These are phyloP conservation scores for Pachysandra terminalis DNA, from an alignment of 164 flowering plant species.

Conservation along the genomic window DNA sequence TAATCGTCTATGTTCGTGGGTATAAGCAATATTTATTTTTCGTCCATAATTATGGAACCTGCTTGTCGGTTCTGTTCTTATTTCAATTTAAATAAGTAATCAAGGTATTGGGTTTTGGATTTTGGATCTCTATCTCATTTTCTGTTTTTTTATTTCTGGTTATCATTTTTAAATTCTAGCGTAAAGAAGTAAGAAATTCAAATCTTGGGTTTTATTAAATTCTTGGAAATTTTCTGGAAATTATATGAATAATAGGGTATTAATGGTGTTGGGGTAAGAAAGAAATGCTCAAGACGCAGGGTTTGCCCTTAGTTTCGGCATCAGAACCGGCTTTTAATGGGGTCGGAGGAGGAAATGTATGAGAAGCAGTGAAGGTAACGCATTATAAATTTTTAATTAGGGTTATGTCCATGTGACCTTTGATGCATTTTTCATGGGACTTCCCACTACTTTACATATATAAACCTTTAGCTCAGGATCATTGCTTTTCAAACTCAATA, in stretches of 20 bases:
- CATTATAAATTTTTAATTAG: constrained; percentile 13
- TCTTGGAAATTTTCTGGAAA: neutral
- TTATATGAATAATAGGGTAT: no score
- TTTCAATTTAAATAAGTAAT: no score
- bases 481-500: constrained; percentile 15
- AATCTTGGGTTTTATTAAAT: neutral
- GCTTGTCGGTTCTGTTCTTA: constrained; percentile 7
- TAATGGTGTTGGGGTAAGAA: no score
- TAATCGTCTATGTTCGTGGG: neutral
- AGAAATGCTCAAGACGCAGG: constrained; percentile 45
- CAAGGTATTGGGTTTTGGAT: neutral
- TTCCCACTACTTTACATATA: constrained; percentile 15
- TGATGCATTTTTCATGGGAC: constrained; percentile 47
- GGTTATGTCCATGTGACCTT: constrained; percentile 64
- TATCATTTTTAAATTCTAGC: neutral
- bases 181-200: neutral
- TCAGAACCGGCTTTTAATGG: constrained; percentile 53
- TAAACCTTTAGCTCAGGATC: constrained; percentile 31
- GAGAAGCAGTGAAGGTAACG: constrained; percentile 36
- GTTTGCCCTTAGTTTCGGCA: constrained; percentile 42
- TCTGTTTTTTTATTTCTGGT: neutral
- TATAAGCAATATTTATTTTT: constrained; percentile 7
- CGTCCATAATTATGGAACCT: constrained; percentile 4
- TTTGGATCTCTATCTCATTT: neutral
- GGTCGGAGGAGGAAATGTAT: constrained; percentile 33